Evolutionary conservation across 2,329 filamentous ascomycete genomes (phyloP).

Genomic region (Zymoseptoria crescenta): DNA sequence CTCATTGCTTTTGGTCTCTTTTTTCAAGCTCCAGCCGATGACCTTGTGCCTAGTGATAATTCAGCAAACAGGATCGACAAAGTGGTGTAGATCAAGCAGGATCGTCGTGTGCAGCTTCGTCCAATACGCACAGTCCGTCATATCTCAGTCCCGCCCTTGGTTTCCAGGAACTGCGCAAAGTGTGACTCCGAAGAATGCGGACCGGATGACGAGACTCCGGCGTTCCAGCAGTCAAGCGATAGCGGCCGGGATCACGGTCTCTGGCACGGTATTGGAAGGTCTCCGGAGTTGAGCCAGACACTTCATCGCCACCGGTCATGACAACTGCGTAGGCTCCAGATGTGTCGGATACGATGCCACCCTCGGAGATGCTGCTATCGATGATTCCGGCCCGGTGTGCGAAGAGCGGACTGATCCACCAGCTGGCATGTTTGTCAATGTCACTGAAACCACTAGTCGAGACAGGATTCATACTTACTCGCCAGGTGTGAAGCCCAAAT

Average conservation of each 20-base stretch:
- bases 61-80: neutral
- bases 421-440: conserved; percentile 26
- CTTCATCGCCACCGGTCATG: conserved; percentile 34
- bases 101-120: neutral
- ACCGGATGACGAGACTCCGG: conserved; percentile 35
- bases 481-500: conserved; percentile 41
- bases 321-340: conserved; percentile 41
- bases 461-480: conserved; percentile 30
- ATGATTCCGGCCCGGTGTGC: conserved; percentile 43
- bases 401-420: conserved; percentile 44
- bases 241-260: conserved; percentile 36
- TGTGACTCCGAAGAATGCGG: conserved; percentile 39
- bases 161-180: conserved; percentile 37
- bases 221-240: conserved; percentile 37
- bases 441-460: neutral
- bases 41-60: conserved; percentile 27
- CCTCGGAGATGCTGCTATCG: conserved; percentile 34
- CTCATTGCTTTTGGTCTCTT: conserved; percentile 17
- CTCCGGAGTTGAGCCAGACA: conserved; percentile 28
- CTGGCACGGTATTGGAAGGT: conserved; percentile 37
- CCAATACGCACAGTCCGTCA: conserved; percentile 38
- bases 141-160: conserved; percentile 42
- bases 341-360: conserved; percentile 37
- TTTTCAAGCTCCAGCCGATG: conserved; percentile 35
- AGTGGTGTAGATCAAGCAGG: neutral